A percentile compares a stretch with the other conserved stretches of the same genome.
Evolutionary conservation across 2,329 filamentous ascomycete species (phyloP).

Genomic region (Phoma sp.): DNA sequence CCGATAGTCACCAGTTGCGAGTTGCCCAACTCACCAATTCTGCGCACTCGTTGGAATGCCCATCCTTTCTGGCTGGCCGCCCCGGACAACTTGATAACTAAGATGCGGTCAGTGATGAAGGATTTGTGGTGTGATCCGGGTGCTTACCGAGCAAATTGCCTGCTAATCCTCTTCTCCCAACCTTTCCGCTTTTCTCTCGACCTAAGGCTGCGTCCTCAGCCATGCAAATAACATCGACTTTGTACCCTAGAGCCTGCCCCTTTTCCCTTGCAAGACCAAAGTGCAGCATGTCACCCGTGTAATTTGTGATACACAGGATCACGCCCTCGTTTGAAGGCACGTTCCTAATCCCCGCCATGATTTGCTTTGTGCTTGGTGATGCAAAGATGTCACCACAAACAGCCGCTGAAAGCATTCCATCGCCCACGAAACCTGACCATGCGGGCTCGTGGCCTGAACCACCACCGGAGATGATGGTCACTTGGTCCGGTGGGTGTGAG

Average conservation of each 20-base stretch:
- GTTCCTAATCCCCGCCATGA: slow-evolving; percentile 57
- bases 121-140: not conserved
- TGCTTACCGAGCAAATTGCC: slow-evolving; percentile 55
- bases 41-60: slow-evolving; percentile 53
- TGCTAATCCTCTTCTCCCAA: slow-evolving; percentile 58
- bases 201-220: slow-evolving; percentile 58
- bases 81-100: slow-evolving; percentile 56
- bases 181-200: slow-evolving; percentile 56
- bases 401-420: slow-evolving; percentile 57
- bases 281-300: slow-evolving; percentile 58
- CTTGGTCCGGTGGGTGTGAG: slow-evolving; percentile 51
- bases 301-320: slow-evolving; percentile 58
- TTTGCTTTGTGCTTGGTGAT: slow-evolving; percentile 56
- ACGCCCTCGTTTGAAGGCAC: slow-evolving; percentile 55
- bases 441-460: slow-evolving; percentile 58
- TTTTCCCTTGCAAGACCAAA: slow-evolving; percentile 58
- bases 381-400: slow-evolving; percentile 59
- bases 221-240: slow-evolving; percentile 56
- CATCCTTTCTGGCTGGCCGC: slow-evolving; percentile 54
- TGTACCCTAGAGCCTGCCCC: slow-evolving; percentile 53
- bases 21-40: slow-evolving; percentile 54
- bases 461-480: slow-evolving; percentile 56
- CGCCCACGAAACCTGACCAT: slow-evolving; percentile 58
- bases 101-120: slow-evolving; percentile 10
- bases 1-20: slow-evolving; percentile 58